Evolutionary conservation across 2,329 filamentous ascomycete species (phyloP), one percentile per base, ranked within the genome.

Genomic region (Colletotrichum paranaense): DNA sequence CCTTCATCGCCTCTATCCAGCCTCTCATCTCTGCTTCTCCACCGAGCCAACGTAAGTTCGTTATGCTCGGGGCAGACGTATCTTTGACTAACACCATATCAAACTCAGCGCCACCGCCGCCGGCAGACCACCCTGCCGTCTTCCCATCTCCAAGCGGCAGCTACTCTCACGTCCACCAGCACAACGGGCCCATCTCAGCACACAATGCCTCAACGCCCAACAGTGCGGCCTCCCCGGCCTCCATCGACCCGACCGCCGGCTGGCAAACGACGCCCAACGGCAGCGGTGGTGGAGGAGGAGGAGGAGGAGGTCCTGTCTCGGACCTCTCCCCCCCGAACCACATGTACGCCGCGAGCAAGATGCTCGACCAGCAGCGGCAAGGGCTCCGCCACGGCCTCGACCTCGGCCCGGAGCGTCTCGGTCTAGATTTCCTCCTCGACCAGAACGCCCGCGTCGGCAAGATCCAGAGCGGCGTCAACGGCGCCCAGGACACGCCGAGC

Each of bases 391-490:
- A 92, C 69, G 88, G 87, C 52, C 80, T 93, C 1, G 89, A 92
- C 52, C 83, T 93, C 71, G 88, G 88, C 3, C 85, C 88, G 1
- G 93, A 95, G 78, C 88, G 91, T 59, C 86, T 95, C 9, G 92
- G 91, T 6, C 88, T 97, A 38, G 92, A 92, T 70, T 95, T 95
- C 76, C 85, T 97, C 2, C 86, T 96, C 1, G 91, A 92, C 72
- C 83, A 88, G 42, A 86, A 88, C 7, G 88, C 90, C 62, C 88
- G 87, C 69, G 86, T 88, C 26, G 86, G 82, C 75, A 87, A 85
- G 76, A 87, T 89, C 64, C 86, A 86, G 55, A 87, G 86, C 62
- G 86, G 88, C 30, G 73, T 86, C 52, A 84, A 88, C 74, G 86
- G 85, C 16, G 82, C 84, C 7, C 86, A 87, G 70, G 87, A 89